These are phyloP conservation scores for Aspergillus sp. DNA, from an alignment of 2,329 filamentous ascomycete species.

Conservation along the genomic window DNA sequence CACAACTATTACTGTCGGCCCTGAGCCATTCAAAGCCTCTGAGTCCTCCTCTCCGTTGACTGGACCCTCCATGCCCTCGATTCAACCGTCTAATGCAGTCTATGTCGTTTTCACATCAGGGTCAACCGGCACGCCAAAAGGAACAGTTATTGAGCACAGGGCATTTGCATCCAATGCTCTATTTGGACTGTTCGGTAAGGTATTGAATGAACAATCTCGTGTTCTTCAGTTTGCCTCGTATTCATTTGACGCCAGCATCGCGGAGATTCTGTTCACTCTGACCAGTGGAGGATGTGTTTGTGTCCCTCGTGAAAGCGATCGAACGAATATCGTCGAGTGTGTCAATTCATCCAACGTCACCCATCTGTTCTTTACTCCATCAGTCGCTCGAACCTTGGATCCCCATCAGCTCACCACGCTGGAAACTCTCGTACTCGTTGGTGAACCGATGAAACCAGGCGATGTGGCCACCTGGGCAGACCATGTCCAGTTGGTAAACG, in stretches of 20 bases:
- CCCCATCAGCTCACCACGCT: conserved; percentile 29
- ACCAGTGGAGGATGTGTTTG: not conserved
- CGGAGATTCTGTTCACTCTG: not conserved
- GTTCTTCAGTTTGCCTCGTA: not conserved
- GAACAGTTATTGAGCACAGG: conserved; percentile 54
- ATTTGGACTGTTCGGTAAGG: too few relatives aligned
- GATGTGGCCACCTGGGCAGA: conserved; percentile 27
- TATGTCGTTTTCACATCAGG: conserved; percentile 54
- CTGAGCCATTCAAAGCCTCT: too few relatives aligned
- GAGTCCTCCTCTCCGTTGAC: not conserved
- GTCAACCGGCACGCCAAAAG: conserved; percentile 48
- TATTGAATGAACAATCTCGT: too few relatives aligned
- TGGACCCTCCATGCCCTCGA: not conserved
- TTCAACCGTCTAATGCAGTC: not conserved
- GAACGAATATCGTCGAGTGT: too few relatives aligned
- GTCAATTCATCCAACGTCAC: too few relatives aligned
- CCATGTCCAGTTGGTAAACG: conserved; percentile 11
- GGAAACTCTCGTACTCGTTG: conserved; percentile 26
- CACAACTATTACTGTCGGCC: too few relatives aligned
- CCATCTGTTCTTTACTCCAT: conserved; percentile 51
- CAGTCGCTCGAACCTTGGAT: conserved; percentile 39
- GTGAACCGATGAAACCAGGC: conserved; percentile 24
- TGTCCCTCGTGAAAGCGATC: too few relatives aligned
- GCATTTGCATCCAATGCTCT: too few relatives aligned
- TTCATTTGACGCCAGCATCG: not conserved